Evolutionary conservation across 345 rosid genomes (phyloP).

Genomic region (Moringa oleifera): DNA sequence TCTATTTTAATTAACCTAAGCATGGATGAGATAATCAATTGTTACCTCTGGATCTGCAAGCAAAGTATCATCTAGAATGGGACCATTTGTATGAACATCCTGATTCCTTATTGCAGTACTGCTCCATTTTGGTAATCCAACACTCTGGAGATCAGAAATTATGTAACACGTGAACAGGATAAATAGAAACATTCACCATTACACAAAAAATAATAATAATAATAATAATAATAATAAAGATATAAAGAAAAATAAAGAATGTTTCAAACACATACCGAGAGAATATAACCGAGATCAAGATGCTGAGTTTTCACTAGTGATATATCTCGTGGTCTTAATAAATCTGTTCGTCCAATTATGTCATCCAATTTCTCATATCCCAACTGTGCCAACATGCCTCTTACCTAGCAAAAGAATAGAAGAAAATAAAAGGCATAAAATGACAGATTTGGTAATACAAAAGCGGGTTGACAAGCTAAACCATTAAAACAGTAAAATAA

Average conservation of each 20-base stretch:
- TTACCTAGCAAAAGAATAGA: conserved; percentile 45
- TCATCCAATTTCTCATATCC: conserved; percentile 94
- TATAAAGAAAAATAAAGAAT: no score
- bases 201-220: no score
- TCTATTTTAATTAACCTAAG: no score
- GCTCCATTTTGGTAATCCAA: conserved; percentile 82
- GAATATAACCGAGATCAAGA: conserved; percentile 77
- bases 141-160: conserved; percentile 42
- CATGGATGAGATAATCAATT: not conserved
- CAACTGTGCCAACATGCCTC: conserved; percentile 88
- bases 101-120: conserved; percentile 89
- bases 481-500: conserved; percentile 2
- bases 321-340: conserved; percentile 78
- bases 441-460: no score
- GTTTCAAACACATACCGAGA: conserved; percentile 48
- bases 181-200: not conserved
- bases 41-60: conserved; percentile 88
- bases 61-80: conserved; percentile 69
- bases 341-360: conserved; percentile 76
- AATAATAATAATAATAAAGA: no score
- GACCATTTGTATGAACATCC: conserved; percentile 83
- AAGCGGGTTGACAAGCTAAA: not conserved
- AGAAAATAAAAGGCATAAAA: not conserved
- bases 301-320: conserved; percentile 98
- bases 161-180: conserved; percentile 6